A percentile compares a stretch with the other conserved stretches of the same genome.
phyloP scores from a whole-genome alignment of 768 basidiomycete species.

The Phanerodontia chrysosporium region DNA sequence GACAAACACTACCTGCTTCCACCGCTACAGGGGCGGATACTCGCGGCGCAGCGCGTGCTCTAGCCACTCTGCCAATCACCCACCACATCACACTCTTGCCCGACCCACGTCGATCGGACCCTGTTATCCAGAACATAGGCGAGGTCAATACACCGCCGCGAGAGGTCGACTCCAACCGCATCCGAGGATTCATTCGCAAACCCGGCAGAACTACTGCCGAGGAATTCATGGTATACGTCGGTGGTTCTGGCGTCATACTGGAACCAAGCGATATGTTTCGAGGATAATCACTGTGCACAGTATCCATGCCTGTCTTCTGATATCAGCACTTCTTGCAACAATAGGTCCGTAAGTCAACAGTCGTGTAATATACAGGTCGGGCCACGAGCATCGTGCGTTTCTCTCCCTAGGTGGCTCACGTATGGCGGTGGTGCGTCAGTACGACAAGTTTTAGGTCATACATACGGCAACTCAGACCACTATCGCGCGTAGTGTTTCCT shows the following conservation, averaged over 20 bases:
- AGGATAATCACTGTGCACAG: background rate
- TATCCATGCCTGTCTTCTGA: too few relatives aligned
- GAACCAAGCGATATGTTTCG: background rate
- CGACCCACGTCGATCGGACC: background rate
- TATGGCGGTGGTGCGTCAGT: too few relatives aligned
- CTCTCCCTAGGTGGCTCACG: too few relatives aligned
- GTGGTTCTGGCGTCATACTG: constrained; percentile 12
- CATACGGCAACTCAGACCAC: too few relatives aligned
- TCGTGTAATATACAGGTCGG: too few relatives aligned
- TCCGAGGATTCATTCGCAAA: constrained; percentile 14
- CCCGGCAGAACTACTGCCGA: constrained; percentile 8
- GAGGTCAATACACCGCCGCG: background rate
- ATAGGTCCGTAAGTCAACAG: too few relatives aligned
- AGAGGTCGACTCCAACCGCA: constrained; percentile 1
- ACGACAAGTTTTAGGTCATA: too few relatives aligned
- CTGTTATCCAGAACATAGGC: too few relatives aligned
- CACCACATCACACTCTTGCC: constrained; percentile 37
- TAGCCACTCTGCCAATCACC: constrained; percentile 27
- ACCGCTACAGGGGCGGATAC: background rate
- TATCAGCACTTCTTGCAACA: too few relatives aligned
- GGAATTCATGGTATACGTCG: too few relatives aligned
- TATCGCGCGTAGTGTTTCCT: too few relatives aligned
- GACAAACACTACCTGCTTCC: background rate
- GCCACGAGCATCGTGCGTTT: too few relatives aligned
- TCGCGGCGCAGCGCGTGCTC: background rate